Evolutionary conservation across 805 yeast genomes (phyloP).

Genomic region (Lipomyces spencermartinsiae): DNA sequence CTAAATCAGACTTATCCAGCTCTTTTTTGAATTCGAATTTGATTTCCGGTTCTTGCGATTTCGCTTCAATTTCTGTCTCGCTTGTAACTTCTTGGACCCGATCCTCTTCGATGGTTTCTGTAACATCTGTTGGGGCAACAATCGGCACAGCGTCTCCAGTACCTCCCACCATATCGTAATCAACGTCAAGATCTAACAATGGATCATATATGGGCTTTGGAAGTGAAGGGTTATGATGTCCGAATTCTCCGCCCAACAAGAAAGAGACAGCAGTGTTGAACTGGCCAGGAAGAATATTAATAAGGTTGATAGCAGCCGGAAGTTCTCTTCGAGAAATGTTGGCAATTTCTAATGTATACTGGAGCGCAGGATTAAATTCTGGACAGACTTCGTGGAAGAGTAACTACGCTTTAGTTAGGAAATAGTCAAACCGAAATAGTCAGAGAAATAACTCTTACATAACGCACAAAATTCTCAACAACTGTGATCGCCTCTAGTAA

Average conservation of each 20-base stretch:
- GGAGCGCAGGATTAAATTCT: conserved; percentile 14
- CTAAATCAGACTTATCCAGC: background rate
- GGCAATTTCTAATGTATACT: background rate
- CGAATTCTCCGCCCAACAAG: conserved; percentile 12
- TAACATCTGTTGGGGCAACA: background rate
- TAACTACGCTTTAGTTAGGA: conserved; percentile 1
- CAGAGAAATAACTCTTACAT: conserved; percentile 1
- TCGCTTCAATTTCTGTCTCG: background rate
- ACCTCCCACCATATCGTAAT: background rate
- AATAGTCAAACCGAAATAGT: background rate
- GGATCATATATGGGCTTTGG: background rate
- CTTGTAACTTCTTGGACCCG: background rate
- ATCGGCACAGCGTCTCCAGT: background rate
- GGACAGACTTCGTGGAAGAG: conserved; percentile 23
- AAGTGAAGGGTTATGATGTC: conserved; percentile 4
- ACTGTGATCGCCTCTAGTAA: conserved; percentile 16
- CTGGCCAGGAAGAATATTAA: background rate
- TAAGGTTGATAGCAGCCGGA: conserved; percentile 2
- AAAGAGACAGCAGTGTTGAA: conserved; percentile 15
- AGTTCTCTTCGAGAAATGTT: conserved; percentile 11
- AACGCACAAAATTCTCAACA: conserved; percentile 19
- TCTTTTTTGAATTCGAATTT: background rate
- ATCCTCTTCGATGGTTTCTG: background rate
- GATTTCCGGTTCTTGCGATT: background rate
- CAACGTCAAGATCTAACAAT: background rate